Percentiles rank a stretch among this genome's conserved stretches.
Conservation (phyloP, 2,329 filamentous ascomycete species). For the Raffaelea deltoideospora region DNA sequence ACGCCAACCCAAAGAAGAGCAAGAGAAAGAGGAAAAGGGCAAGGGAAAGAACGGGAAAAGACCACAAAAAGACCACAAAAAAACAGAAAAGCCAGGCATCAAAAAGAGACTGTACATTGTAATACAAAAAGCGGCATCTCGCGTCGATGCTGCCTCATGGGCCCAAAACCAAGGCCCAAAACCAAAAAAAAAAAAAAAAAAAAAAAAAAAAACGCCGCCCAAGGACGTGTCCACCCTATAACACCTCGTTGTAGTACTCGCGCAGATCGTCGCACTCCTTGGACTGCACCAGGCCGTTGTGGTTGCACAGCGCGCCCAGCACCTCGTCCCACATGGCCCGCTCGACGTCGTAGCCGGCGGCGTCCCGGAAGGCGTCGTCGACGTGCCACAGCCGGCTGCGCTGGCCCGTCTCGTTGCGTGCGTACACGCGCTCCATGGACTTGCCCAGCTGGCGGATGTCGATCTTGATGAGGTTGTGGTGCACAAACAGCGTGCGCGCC, state of each 20-base stretch:
- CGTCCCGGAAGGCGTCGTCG: slow-evolving; percentile 10
- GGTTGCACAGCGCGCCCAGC: slow-evolving; percentile 14
- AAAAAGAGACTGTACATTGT: no score
- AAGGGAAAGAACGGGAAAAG: not conserved
- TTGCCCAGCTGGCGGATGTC: slow-evolving; percentile 15
- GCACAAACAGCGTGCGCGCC: slow-evolving; percentile 18
- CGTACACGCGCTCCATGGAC: slow-evolving; percentile 9
- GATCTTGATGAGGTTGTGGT: slow-evolving; percentile 22
- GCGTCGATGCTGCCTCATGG: no score
- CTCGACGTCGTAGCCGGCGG: slow-evolving; percentile 19
- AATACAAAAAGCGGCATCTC: no score
- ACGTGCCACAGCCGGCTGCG: slow-evolving; percentile 16
- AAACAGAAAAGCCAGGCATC: not conserved
- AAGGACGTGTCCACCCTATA: not conserved
- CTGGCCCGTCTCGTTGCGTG: slow-evolving; percentile 10
- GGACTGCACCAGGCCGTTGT: slow-evolving; percentile 8
- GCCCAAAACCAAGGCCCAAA: no score
- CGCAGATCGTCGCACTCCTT: slow-evolving; percentile 21
- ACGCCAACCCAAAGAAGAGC: no score
- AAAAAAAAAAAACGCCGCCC: not conserved
- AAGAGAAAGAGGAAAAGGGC: not conserved
- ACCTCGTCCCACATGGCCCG: slow-evolving; percentile 17
- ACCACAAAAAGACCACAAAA: not conserved
- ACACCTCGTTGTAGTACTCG: slow-evolving; percentile 7
- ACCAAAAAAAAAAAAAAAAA: no score